Evolutionary conservation across 768 basidiomycete genomes (phyloP), one percentile per base, ranked within the genome.

Genomic region (Trametes cingulata): DNA sequence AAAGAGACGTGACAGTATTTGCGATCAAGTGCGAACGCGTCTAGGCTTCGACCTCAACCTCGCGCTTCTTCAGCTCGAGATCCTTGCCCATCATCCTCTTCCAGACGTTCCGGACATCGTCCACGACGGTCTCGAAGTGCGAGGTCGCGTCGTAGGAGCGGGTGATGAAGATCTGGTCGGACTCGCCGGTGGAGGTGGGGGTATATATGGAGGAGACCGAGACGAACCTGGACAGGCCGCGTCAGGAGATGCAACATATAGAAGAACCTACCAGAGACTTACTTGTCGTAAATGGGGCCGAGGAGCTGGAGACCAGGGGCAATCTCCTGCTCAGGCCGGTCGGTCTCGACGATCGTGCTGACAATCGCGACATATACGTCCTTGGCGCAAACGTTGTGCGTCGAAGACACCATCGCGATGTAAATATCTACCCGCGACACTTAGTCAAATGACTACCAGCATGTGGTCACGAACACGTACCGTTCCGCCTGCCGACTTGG

Each of bases 41-140:
- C 62, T 74, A 80, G 52, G 77, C 79, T 70, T 87, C 82, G 49
- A 81, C 80, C 64, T 87, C 86, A 35, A 82, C 80, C 59, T 93
- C 93, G 45, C 91, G 83, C 78, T 95, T 93, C 87, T 91, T 94
- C 67, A 96, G 82, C 55, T 88, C 90, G 52, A 96, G 81, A 50
- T 88, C 85, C 49, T 78, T 78, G 50, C 91, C 93, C 3, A 82
- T 80, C 53, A 96, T 86, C 55, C 95, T 82, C 79, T 89, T 87
- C 93, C 94, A 99, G 41, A 98, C 93, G 74, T 98, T 91, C 62
- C 90, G 88, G 37, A 99, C 97, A 61, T 99, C 96, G 52, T 98
- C 94, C 24, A 96, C 93, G 47, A 98, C 95, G 25, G 93, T 97
- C 81, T 99, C 97, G 73, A 99, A 98, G 78, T 99, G 97, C 27